These are phyloP conservation scores for Mycena olivaceomarginata DNA, from an alignment of 768 basidiomycete genomes.

Conservation along the genomic window DNA sequence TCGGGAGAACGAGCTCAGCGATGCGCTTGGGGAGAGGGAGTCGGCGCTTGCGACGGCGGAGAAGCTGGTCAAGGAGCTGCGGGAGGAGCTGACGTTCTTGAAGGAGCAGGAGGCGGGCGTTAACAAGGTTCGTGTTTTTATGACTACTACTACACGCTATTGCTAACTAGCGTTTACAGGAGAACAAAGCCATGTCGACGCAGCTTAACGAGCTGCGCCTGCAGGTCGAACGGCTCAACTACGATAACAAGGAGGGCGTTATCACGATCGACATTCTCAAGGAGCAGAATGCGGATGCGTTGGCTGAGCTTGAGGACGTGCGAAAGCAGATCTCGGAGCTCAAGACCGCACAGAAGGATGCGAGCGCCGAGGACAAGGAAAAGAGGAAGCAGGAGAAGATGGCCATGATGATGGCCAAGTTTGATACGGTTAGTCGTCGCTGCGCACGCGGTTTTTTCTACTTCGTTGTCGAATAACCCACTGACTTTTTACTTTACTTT, in stretches of 20 bases:
- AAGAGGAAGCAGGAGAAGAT: slow-evolving; percentile 99
- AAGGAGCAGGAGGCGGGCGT: slow-evolving; percentile 92
- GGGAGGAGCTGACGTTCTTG: slow-evolving; percentile 91
- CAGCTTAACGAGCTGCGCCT: slow-evolving; percentile 95
- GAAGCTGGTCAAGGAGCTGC: slow-evolving; percentile 91
- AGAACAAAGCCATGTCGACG: slow-evolving; percentile 95
- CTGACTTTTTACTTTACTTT: slow-evolving; percentile 31
- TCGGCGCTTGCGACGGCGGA: slow-evolving; percentile 85
- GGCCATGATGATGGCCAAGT: slow-evolving; percentile 99
- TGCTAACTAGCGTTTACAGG: slow-evolving; percentile 64
- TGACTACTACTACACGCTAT: background rate
- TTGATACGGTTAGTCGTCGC: slow-evolving; percentile 85
- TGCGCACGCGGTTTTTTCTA: slow-evolving; percentile 18
- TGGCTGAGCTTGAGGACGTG: slow-evolving; percentile 92
- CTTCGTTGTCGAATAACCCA: slow-evolving; percentile 6
- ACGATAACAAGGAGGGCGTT: slow-evolving; percentile 95
- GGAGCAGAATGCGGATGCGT: slow-evolving; percentile 93
- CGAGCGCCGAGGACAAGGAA: slow-evolving; percentile 96
- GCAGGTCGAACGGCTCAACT: slow-evolving; percentile 93
- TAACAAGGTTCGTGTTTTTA: slow-evolving; percentile 73
- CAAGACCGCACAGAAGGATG: slow-evolving; percentile 88
- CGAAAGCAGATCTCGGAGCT: slow-evolving; percentile 86
- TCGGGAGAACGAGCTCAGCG: slow-evolving; percentile 97
- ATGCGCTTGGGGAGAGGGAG: slow-evolving; percentile 95
- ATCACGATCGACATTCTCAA: slow-evolving; percentile 97